phyloP scores from a whole-genome alignment of 208 protist genomes.

The Crithidia thermophila region DNA sequence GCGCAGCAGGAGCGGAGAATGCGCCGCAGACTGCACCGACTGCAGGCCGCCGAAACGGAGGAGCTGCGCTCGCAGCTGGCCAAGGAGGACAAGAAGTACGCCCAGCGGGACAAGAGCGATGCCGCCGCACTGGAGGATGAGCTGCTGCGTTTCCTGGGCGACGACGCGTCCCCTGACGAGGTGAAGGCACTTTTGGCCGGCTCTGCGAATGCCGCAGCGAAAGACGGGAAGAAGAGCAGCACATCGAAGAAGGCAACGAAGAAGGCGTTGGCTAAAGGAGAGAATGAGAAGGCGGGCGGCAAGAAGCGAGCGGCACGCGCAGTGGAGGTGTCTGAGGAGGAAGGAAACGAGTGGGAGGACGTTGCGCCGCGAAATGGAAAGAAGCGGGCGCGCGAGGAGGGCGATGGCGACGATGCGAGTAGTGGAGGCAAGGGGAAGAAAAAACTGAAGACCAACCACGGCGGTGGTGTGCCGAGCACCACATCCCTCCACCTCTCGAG shows the following conservation, averaged over 20 bases:
- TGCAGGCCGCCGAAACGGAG: slow-evolving; percentile 18
- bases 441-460: too few species aligned
- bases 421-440: background rate
- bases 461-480: background rate
- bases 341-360: too few species aligned
- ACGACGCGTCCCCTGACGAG: slow-evolving; percentile 25
- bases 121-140: slow-evolving; percentile 40
- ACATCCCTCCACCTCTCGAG: background rate
- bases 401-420: too few species aligned
- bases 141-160: slow-evolving; percentile 61
- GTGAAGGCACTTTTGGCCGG: slow-evolving; percentile 23
- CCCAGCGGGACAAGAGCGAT: background rate
- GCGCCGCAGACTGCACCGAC: slow-evolving; percentile 28
- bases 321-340: too few species aligned
- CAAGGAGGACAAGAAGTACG: slow-evolving; percentile 16
- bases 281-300: too few species aligned
- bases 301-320: too few species aligned
- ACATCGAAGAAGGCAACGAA: background rate
- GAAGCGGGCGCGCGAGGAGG: too few species aligned
- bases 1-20: slow-evolving; percentile 27
- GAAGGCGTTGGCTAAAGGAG: too few species aligned
- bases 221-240: background rate
- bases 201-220: background rate
- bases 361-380: too few species aligned
- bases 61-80: slow-evolving; percentile 16